Evolutionary conservation across 805 yeast genomes (phyloP).

Genomic region (Lachancea cidri): DNA sequence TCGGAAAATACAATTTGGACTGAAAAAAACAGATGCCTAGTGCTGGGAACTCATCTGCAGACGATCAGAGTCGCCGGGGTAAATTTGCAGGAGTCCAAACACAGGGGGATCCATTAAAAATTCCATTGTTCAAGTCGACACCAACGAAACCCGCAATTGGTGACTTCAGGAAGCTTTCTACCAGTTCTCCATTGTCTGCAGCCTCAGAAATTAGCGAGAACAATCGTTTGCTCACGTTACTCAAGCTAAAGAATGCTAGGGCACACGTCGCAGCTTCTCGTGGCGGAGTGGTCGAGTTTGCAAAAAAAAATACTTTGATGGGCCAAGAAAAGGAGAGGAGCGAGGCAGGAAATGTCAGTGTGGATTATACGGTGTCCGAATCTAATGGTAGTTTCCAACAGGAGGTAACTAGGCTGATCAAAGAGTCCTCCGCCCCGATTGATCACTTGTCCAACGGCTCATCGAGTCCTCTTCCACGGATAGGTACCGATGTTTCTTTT

Average conservation of each 20-base stretch:
- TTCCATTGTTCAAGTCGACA: conserved; percentile 6
- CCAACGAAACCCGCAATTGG: conserved; percentile 2
- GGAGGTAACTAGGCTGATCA: neutral
- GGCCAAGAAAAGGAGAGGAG: too few species aligned
- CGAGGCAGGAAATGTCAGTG: too few species aligned
- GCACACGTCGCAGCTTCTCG: neutral
- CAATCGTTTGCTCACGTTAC: neutral
- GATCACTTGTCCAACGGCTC: neutral
- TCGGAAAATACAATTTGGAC: neutral
- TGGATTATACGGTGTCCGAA: neutral
- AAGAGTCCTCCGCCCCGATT: neutral
- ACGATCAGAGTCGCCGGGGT: neutral
- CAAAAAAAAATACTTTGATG: too few species aligned
- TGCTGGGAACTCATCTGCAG: neutral
- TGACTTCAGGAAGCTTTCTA: neutral
- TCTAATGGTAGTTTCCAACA: neutral
- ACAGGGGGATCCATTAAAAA: conserved; percentile 3
- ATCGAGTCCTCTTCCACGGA: neutral
- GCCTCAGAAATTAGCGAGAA: neutral
- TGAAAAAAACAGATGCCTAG: conserved; percentile 1
- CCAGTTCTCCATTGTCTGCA: neutral
- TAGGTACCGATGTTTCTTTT: too few species aligned
- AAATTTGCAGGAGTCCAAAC: neutral
- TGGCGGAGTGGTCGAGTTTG: neutral
- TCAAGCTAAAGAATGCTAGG: neutral